Base-by-base conservation (phyloP, 2,329 filamentous ascomycete species). In the Dothideomycetes sp. region DNA sequence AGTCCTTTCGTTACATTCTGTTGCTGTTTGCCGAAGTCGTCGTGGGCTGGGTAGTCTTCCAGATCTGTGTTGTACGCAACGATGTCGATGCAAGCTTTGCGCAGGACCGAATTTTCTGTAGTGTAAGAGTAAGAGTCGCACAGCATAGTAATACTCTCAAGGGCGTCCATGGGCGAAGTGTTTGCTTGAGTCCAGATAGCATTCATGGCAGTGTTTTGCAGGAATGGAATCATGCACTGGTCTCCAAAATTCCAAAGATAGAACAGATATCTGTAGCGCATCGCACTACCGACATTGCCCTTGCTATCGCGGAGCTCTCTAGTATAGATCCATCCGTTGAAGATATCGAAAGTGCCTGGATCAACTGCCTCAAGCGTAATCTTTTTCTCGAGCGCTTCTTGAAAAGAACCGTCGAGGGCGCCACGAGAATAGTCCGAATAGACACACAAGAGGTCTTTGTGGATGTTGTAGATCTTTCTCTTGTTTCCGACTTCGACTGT, bases 401-500 rank as follows among this genome's bases (percentile, higher is more conserved):
- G 22, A 24, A 39, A 39, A 15, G 12, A 9, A 17, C 44, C 41
- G 13, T 41, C 32, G 15, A 51, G 38, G 3, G 44, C 45, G 16
- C 46, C 34, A 28, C 45, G 38, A 35, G 49, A 48, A 40, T 48
- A 49, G n/a, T 44, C 31, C 4, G 49, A 51, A 25, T 44, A 35
- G 18, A 19, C 27, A 35, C 46, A 46, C 8, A 51, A 39, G 4
- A 51, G 44, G 19, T 40, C 42, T 23, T 47, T 47, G 38, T 51
- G 49, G 4, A 46, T 45, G 13, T 39, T 33, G 39, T 51, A 49
- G 2, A 37, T 13, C 34, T 40, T 5, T 12, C 31, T 32, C 13
- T 25, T 6, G n/a, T 13, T 9, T 9, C 36, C 36, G 3, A 39
- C 28, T 25, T 32, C 28, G 12, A 39, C 15, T 9, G 28, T 32